phyloP scores from a whole-genome alignment of 2,329 filamentous ascomycete species.

The Trichoderma lentiforme region DNA sequence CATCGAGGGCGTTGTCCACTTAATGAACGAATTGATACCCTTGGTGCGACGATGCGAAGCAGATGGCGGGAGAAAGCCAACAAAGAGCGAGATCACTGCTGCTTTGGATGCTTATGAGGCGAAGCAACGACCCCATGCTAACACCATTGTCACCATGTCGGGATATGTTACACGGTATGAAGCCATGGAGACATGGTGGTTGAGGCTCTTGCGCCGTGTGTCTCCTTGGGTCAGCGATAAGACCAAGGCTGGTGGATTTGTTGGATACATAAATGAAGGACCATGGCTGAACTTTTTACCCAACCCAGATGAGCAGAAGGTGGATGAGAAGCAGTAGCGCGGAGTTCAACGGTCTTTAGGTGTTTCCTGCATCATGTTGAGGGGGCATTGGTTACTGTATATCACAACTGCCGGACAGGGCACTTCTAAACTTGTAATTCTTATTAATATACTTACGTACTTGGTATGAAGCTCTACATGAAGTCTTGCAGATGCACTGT shows the following conservation, averaged over 20 bases:
- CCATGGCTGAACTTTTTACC: slow-evolving; percentile 4
- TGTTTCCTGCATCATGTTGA: neutral
- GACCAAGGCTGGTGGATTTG: neutral
- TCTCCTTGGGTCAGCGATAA: slow-evolving; percentile 13
- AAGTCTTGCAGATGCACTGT: neutral
- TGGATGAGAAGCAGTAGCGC: neutral
- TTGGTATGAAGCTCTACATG: neutral
- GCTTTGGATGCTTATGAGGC: neutral
- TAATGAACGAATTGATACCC: slow-evolving; percentile 1
- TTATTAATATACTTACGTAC: neutral
- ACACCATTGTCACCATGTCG: neutral
- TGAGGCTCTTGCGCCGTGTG: neutral
- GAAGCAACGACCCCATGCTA: slow-evolving; percentile 8
- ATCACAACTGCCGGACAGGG: neutral
- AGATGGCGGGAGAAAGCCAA: neutral
- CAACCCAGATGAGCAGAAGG: neutral
- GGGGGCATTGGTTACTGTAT: neutral
- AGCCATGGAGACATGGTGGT: slow-evolving; percentile 11
- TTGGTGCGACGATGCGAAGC: neutral
- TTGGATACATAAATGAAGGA: neutral
- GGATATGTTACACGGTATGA: slow-evolving; percentile 4
- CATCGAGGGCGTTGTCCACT: slow-evolving; percentile 2
- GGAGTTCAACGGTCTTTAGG: neutral
- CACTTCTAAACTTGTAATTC: neutral
- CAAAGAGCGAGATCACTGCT: neutral